A percentile compares a stretch with the other conserved stretches of the same genome.
Conservation (phyloP, 441 rosid genomes). For the Erodium trifolium region DNA sequence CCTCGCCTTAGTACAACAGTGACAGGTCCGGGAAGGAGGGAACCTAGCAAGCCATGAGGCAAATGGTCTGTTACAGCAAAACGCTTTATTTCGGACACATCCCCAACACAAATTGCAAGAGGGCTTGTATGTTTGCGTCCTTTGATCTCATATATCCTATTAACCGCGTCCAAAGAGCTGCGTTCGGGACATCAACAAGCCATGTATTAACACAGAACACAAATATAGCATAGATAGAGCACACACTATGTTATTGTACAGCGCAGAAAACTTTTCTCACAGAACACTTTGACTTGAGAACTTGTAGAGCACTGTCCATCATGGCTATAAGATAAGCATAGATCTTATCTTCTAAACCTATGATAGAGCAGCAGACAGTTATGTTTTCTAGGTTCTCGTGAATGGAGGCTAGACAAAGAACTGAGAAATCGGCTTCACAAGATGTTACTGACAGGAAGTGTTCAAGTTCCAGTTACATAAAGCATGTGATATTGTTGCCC, state of each 20-base stretch:
- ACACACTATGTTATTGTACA: too few species aligned
- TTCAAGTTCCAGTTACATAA: background rate
- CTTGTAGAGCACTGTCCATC: background rate
- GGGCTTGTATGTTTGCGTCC: conserved; percentile 83
- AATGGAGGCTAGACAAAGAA: background rate
- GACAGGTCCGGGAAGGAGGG: conserved; percentile 86
- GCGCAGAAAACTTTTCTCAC: background rate
- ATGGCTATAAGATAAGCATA: background rate
- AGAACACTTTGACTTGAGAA: background rate
- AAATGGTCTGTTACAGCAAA: conserved; percentile 66
- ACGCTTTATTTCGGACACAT: conserved; percentile 60
- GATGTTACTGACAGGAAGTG: background rate
- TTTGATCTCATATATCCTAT: conserved; percentile 78
- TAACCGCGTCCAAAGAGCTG: conserved; percentile 70
- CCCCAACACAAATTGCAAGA: conserved; percentile 77
- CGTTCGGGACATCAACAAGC: background rate
- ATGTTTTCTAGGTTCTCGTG: conserved; percentile 3
- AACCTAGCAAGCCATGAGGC: conserved; percentile 63
- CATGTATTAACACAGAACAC: background rate
- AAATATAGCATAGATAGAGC: background rate
- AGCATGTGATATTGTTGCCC: too few species aligned
- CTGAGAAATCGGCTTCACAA: background rate
- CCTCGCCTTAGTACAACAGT: conserved; percentile 74
- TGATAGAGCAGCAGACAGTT: background rate
- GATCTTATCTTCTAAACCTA: background rate